A percentile compares a stretch with the other conserved stretches of the same genome.
Conservation (phyloP, 257 asterid species). For the Lithospermum erythrorhizon region DNA sequence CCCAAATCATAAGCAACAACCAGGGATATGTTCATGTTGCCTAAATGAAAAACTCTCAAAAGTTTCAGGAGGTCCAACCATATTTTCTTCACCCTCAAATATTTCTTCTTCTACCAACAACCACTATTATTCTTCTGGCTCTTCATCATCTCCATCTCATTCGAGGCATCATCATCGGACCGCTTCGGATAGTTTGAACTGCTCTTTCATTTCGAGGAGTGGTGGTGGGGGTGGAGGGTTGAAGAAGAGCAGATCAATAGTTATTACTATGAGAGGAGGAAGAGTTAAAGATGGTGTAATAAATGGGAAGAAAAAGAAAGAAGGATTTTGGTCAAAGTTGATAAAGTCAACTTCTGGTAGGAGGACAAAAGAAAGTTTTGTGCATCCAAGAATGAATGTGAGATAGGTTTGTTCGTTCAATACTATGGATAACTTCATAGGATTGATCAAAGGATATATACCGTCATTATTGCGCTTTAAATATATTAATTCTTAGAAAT, state of each 20-base stretch:
- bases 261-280: conserved; percentile 25
- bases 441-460: no score
- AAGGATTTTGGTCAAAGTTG: conserved; percentile 52
- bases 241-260: conserved; percentile 54
- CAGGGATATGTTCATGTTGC: conserved; percentile 61
- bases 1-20: conserved; percentile 44
- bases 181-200: conserved; percentile 29
- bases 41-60: conserved; percentile 36
- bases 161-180: conserved; percentile 25
- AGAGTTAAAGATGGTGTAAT: neutral
- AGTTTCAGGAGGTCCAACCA: conserved; percentile 15
- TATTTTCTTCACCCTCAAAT: conserved; percentile 9
- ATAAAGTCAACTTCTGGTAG: conserved; percentile 9
- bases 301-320: conserved; percentile 30
- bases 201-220: conserved; percentile 18
- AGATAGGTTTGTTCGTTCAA: no score
- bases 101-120: conserved; percentile 18
- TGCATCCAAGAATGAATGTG: neutral
- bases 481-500: no score
- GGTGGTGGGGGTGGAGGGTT: conserved; percentile 15
- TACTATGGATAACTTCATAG: no score
- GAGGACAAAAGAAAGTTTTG: conserved; percentile 5
- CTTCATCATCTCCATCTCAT: conserved; percentile 32
- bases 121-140: conserved; percentile 17
- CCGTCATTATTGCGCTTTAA: no score